Evolutionary conservation across 441 rosid species (phyloP), one percentile per base, ranked within the genome.

Genomic region (Erysimum cheiri): DNA sequence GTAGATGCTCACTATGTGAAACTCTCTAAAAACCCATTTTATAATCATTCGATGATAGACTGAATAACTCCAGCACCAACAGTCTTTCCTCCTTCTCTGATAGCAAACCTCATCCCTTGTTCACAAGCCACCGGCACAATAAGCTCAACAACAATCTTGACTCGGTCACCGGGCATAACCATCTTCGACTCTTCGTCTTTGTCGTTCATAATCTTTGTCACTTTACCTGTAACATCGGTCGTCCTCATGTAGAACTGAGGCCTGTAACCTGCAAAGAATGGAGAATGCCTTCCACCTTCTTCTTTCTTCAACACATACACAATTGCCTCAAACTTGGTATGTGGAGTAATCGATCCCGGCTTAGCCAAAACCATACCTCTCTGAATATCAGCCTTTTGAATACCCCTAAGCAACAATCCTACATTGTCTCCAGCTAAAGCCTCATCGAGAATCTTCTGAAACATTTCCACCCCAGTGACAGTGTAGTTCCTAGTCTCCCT

Each of bases 201-300:
- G 53, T 92, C 98, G 11, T 89, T 92, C 96, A 87, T 88, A 57
- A 96, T 88, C 17, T 85, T 69, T 0, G 92, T 36, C 67, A 92
- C 97, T 71, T 66, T 89, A 44, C 98, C 97, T 0, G 96, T 92
- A 15, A 91, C 96, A 81, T 92, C 97, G 3, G 97, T 95, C 19
- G 96, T 92, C 79, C 98, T 90, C 98, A 92, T 91, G 85, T 84
- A 92, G 73, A 96, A 88, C 78, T 89, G 98, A 36, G 99, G 98
- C 67, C 91, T 87, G 41, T 93, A 96, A 32, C 98, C 96, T 0
- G 96, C 82, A 24, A 96, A 91, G 70, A 92, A 92, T 0, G 96
- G 99, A 65, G 98, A 95, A 77, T 88, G 97, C 82, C 96, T 89
- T 11, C 98, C 98, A 5, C 98, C 96, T 80, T 95, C 99, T 72